Percentiles rank a stretch among this genome's conserved stretches.
Conservation (phyloP, 345 rosid genomes). For the Euphorbia tirucalli region DNA sequence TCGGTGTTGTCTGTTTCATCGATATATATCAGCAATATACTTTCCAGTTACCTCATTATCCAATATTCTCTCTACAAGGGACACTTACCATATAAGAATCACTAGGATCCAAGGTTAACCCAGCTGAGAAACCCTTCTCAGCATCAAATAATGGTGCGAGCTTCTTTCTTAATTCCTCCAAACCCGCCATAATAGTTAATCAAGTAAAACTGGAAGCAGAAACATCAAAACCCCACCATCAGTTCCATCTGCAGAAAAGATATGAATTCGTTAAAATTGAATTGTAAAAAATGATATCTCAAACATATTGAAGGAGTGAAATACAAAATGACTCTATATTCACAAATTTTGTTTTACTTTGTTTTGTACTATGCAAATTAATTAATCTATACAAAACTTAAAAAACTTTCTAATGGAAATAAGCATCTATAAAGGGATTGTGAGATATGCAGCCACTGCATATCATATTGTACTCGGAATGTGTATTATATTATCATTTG, state of each 20-base stretch:
- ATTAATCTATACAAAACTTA: too few relatives aligned
- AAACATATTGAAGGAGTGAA: too few relatives aligned
- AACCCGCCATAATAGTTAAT: constrained; percentile 65
- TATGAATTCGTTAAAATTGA: neutral
- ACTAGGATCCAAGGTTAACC: constrained; percentile 58
- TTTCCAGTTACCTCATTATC: neutral
- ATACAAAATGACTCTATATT: neutral
- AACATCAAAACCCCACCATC: neutral
- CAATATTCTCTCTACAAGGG: neutral
- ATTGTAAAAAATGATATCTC: too few relatives aligned
- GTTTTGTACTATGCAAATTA: neutral
- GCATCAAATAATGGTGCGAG: constrained; percentile 88
- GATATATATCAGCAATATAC: neutral
- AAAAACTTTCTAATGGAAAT: too few relatives aligned
- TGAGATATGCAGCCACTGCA: too few relatives aligned
- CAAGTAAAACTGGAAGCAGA: constrained; percentile 6
- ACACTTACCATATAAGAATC: constrained; percentile 69
- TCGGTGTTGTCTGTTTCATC: too few relatives aligned
- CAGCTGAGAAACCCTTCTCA: constrained; percentile 80
- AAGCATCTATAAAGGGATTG: too few relatives aligned
- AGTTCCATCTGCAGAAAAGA: neutral
- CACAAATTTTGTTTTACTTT: neutral
- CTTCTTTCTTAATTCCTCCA: constrained; percentile 84
- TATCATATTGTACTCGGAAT: too few relatives aligned
- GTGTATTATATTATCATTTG: too few relatives aligned